Conservation (phyloP, 176 grass and related monocot genomes). For the Pontederia paniculata region DNA sequence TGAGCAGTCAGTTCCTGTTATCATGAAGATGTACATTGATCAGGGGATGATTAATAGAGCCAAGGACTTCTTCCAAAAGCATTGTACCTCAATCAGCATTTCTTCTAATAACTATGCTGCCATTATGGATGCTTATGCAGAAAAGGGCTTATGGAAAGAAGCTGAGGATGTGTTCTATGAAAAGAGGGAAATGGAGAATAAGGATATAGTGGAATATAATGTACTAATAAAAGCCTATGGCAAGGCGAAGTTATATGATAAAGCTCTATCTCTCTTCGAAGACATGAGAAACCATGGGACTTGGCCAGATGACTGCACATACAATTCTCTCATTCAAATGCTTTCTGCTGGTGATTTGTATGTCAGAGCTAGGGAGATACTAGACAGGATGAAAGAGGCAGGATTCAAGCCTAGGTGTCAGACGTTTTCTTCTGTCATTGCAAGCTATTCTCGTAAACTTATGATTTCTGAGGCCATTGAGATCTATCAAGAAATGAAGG, state of each 20-base stretch:
- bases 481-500: slow-evolving; percentile 51
- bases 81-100: slow-evolving; percentile 29
- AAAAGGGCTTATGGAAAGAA: slow-evolving; percentile 45
- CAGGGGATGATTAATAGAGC: slow-evolving; percentile 45
- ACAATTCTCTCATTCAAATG: slow-evolving; percentile 75
- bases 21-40: slow-evolving; percentile 71
- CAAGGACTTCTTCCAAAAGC: slow-evolving; percentile 41
- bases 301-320: slow-evolving; percentile 53
- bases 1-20: slow-evolving; percentile 44
- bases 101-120: slow-evolving; percentile 53
- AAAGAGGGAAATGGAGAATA: slow-evolving; percentile 17
- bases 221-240: slow-evolving; percentile 69
- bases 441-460: slow-evolving; percentile 30
- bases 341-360: slow-evolving; percentile 44
- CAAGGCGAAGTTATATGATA: slow-evolving; percentile 47
- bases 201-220: slow-evolving; percentile 55
- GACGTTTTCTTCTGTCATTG: slow-evolving; percentile 53
- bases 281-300: slow-evolving; percentile 36
- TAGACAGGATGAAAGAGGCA: slow-evolving; percentile 44
- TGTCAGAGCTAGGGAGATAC: slow-evolving; percentile 35
- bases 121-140: slow-evolving; percentile 56
- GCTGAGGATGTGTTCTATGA: slow-evolving; percentile 44
- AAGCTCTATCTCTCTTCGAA: slow-evolving; percentile 41
- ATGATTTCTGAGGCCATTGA: slow-evolving; percentile 41
- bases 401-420: slow-evolving; percentile 47